These are phyloP conservation scores for Elsinoe arachidis DNA, from an alignment of 2,329 filamentous ascomycete genomes.

Conservation along the genomic window DNA sequence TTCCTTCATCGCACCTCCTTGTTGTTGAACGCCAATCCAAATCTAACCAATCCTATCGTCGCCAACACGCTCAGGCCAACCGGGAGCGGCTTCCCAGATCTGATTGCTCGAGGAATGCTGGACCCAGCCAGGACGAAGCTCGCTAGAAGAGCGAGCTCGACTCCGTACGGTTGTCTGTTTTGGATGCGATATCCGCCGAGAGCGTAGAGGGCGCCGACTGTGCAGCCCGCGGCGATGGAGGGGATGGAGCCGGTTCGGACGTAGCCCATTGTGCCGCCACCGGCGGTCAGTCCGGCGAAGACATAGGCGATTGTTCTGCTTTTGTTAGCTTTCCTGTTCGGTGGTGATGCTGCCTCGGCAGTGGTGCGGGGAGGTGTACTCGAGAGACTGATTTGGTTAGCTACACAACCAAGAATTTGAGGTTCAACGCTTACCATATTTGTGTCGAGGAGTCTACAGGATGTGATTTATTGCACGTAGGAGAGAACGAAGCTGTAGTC, in stretches of 20 bases:
- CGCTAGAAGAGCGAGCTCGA: slow-evolving; percentile 82
- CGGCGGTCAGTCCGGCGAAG: slow-evolving; percentile 72
- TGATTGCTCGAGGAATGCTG: slow-evolving; percentile 78
- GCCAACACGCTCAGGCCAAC: slow-evolving; percentile 70
- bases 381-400: slow-evolving; percentile 12
- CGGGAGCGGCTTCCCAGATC: slow-evolving; percentile 74
- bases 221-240: slow-evolving; percentile 74
- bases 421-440: not conserved
- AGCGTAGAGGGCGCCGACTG: slow-evolving; percentile 70
- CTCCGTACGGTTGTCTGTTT: slow-evolving; percentile 65
- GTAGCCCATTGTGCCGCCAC: slow-evolving; percentile 82
- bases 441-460: not conserved
- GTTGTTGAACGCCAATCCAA: slow-evolving; percentile 55
- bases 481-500: too few relatives aligned
- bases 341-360: not conserved
- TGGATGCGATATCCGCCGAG: slow-evolving; percentile 75
- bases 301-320: slow-evolving; percentile 54
- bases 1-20: slow-evolving; percentile 6
- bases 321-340: not conserved
- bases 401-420: not conserved
- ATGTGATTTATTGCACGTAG: too few relatives aligned
- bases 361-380: slow-evolving; percentile 5
- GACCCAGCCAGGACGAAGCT: slow-evolving; percentile 77
- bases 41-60: slow-evolving; percentile 67
- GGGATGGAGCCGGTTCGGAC: slow-evolving; percentile 75